phyloP scores from a whole-genome alignment of 495 filamentous ascomycete genomes.

The Hamigera avellanea region DNA sequence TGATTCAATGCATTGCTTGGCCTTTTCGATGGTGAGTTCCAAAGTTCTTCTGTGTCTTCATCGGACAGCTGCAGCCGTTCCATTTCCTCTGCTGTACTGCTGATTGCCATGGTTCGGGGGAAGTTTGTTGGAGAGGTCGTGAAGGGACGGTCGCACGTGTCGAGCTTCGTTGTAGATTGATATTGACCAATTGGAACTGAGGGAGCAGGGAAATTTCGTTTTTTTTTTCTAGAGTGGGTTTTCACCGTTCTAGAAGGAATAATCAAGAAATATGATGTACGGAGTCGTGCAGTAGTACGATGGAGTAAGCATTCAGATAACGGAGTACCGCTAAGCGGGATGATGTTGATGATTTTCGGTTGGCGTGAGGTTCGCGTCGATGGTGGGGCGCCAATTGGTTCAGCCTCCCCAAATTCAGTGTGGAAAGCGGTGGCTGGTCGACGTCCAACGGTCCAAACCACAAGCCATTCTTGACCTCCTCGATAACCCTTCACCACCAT shows the following conservation, averaged over 20 bases:
- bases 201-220: neutral
- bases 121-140: conserved; percentile 1
- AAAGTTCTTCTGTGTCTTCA: conserved; percentile 56
- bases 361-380: neutral
- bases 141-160: neutral
- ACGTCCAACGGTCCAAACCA: neutral
- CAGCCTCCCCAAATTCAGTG: neutral
- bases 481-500: too few relatives aligned
- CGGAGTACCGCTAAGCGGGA: too few relatives aligned
- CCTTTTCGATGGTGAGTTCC: conserved; percentile 55
- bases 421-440: conserved; percentile 5
- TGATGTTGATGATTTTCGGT: neutral
- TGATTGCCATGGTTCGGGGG: neutral
- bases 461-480: too few relatives aligned
- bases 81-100: conserved; percentile 23
- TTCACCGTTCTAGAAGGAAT: too few relatives aligned
- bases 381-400: neutral
- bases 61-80: conserved; percentile 46
- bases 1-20: conserved; percentile 13
- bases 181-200: neutral
- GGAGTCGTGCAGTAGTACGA: too few relatives aligned
- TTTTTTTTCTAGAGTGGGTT: too few relatives aligned
- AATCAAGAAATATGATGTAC: too few relatives aligned
- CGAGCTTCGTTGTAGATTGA: too few relatives aligned
- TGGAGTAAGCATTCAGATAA: too few relatives aligned